Base-by-base conservation (phyloP, 148 eudicot genomes). In the Silene uniflora region DNA sequence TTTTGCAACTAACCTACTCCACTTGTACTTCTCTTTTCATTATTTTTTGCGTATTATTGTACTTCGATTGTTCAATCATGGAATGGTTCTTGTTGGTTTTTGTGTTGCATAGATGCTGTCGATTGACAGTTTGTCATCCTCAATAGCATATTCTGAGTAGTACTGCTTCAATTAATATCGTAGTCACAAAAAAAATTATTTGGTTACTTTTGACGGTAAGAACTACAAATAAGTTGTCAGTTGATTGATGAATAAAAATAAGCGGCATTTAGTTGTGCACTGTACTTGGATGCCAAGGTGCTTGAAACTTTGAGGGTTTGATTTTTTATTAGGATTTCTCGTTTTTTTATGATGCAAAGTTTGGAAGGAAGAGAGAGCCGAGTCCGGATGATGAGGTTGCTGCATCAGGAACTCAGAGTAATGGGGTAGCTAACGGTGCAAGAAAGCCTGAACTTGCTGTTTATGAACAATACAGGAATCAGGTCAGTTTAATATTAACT, bases 271-370 rank as follows among this genome's bases (percentile, higher is more conserved):
- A 60, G 18, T n/a, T 64, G 44, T 17, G 59, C 27, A 35, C 60
- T 81, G 71, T 29, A 69, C 46, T 59, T 59, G 49, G 7, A 27
- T 35, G 66, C 67, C 29, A 47, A 46, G 32, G 75, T 78, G 80
- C 80, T 78, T 84, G 83, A 64, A 68, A 22, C 72, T 72, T 77
- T 87, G 75, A 76, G 76, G 71, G 64, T 71, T 80, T 77, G 71
- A 75, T 81, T 74, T 77, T 84, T 79, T 70, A 49, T 65, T 86
- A 92, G 92, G 97, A 95, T 77, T 90, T 95, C 86, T 87, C 91
- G 83, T 88, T 89, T 85, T 87, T 86, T 89, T 95, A 88, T 92
- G 96, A 89, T 90, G 82, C 88, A 65, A 95, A 95, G 96, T 92
- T 95, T 86, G 99, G 99, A 90, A 88, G 96, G 86, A 95, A 86